These are phyloP conservation scores for Amoebophrya sp. DNA, from an alignment of 169 alveolate genomes.

Conservation along the genomic window DNA sequence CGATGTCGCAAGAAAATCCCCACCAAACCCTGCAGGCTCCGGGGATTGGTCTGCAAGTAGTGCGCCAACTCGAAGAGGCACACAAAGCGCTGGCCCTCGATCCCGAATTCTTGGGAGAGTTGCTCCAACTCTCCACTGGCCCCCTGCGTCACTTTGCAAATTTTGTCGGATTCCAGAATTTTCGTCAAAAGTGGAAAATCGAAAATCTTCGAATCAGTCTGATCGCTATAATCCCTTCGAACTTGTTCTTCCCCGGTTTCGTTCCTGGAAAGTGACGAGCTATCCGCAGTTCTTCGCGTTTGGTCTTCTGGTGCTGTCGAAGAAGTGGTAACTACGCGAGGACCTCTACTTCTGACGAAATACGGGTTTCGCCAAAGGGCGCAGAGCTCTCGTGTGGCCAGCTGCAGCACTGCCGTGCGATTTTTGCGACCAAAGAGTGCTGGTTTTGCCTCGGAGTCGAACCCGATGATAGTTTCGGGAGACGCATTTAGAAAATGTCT, in stretches of 20 bases:
- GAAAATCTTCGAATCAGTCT: too few species aligned
- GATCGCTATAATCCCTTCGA: too few species aligned
- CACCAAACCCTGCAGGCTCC: not conserved
- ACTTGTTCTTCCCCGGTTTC: not conserved
- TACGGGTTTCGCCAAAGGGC: not conserved
- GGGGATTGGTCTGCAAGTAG: not conserved
- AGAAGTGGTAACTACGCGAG: too few species aligned
- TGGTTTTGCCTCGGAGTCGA: not conserved
- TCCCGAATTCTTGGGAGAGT: not conserved
- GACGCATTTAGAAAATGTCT: not conserved
- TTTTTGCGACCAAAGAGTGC: constrained; percentile 2
- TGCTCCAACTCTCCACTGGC: not conserved
- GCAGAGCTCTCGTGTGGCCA: not conserved
- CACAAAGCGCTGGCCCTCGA: not conserved
- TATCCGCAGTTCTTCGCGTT: too few species aligned
- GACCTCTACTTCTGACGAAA: too few species aligned
- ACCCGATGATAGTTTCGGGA: not conserved
- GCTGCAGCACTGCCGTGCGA: not conserved
- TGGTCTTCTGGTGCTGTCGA: too few species aligned
- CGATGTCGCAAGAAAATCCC: not conserved
- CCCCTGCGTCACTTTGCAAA: not conserved
- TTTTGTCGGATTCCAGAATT: not conserved
- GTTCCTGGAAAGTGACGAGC: not conserved
- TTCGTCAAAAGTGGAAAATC: not conserved
- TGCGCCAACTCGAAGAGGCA: constrained; percentile 13